Base-by-base conservation (phyloP, 1,284 basidiomycete species). In the Coniophora puteana region DNA sequence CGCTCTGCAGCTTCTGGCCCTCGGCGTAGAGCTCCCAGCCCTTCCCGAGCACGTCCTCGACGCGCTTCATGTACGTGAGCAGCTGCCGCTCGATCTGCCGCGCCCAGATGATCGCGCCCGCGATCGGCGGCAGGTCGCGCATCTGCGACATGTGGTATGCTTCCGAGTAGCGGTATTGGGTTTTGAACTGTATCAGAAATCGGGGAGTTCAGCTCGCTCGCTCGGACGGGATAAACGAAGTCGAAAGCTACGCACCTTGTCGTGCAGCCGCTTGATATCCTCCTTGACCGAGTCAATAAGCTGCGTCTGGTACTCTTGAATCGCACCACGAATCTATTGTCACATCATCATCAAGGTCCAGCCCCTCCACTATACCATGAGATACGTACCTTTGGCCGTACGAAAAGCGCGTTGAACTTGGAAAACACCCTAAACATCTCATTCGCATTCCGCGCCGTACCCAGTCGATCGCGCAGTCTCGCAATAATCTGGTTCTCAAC, bases 371-470 rank as follows among this genome's bases (percentile, higher is more conserved):
- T 14, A 33, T 26, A 29, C 33, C 17, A 20, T 16, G 26, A 10
- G n/a, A 26, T 3, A 39, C 72, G 34, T 38, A 91, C 92, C 80
- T 98, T 98, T n/a, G 94, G 95, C 46, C 96, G 78, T 24, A 99
- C 94, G 59, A 99, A 98, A 24, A 99, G 70, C 2, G 91, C 90
- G 64, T 99, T 98, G 73, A 98, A 99, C 66, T 96, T 96, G 5
- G 92, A 95, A 65, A 99, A 95, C 35, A 98, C 95, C 40, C 94
- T 80, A 67, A 99, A 98, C 94, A 98, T 99, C 69, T 98, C 95
- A 58, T 96, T 95, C 2, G 96, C 95, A 57, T 96, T 98, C 37
- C 92, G 76, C 20, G 95, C 94, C 8, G 92, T 95, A n/a, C 91
- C 96, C 16, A 99, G 76, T 44, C 92, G 75, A 62, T 97, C 93